Base-by-base conservation (phyloP, 2,329 filamentous ascomycete genomes). In the Fusarium subtropicale region DNA sequence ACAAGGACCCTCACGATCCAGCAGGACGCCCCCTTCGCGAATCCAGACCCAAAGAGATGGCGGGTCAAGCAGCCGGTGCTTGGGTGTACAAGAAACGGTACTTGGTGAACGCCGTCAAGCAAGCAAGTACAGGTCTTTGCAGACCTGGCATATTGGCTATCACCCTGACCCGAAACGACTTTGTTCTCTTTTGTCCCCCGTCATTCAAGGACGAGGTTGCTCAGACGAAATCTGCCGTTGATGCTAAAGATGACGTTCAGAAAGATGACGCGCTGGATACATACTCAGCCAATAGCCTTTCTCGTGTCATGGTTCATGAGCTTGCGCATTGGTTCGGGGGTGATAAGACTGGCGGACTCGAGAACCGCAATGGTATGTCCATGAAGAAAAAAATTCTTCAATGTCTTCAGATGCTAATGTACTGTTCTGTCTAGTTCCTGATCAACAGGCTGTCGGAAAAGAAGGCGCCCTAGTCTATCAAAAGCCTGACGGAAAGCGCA, bases 221-320 rank as follows among this genome's bases (percentile, higher is more conserved):
- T n/a, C 7, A 26, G 2, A 33, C 51, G 3, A n/a, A 5, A 1
- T 59, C 56, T 3, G 56, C 56, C 9, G 56, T 59, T 18, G 51
- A 56, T 13, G 41, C 39, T 10, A 59, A 39, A 33, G 56, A 56
- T 9, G 20, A 11, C 18, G 39, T 33, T n/a, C 24, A 44, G 10
- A 22, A 33, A 8, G 56, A 42, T 3, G 26, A 56, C 18, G 5
- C 7, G 6, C 5, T 59, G 20, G 50, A 56, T n/a, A 39, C 9
- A 2, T 60, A 56, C 4, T 45, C 39, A 0, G n/a, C 31, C 11
- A 22, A 20, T 3, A 60, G 56, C 3, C 56, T 60, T 31, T 26
- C 51, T 5, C 51, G 56, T 15, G 22, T 60, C 11, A 56, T 60
- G 56, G 52, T 56, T 0, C 56, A 60, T 16, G 56, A 56, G 28